Evolutionary conservation across 2,329 filamentous ascomycete species (phyloP), one percentile per base, ranked within the genome.

Genomic region (Nakataea oryzae): DNA sequence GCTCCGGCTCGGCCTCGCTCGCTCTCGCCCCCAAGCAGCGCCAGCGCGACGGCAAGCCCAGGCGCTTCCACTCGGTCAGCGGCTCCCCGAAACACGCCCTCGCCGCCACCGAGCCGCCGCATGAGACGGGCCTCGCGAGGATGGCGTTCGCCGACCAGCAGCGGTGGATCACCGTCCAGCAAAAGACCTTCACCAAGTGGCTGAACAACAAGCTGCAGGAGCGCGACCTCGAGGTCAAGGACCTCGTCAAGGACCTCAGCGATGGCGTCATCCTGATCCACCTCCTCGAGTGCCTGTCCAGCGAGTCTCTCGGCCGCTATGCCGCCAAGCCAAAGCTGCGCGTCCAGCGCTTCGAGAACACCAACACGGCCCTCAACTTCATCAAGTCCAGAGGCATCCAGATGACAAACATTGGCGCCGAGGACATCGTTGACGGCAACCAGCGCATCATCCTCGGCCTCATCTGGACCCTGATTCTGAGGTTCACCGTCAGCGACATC

Each of bases 161-260:
- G 74, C 79, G 81, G 74, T 88, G 86, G 86, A 82, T 88, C 69
- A 86, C 81, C 72, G 92, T 96, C 76, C 93, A 97, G 80, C 89
- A 97, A 76, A 99, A 97, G 84, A 99, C 95, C 30, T 99, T 99
- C 76, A 96, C 93, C 64, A 99, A 97, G 90, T 99, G 95, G 95
- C 85, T 99, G 68, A 99, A 99, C 77, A 96, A 91, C 69, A 99
- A 99, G 78, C 80, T 99, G 70, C 88, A 89, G 74, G 83, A 80
- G 64, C 86, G 93, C 68, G 79, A 88, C 62, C 78, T 97, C 66
- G 86, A 88, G 70, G 90, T 97, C 70, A 87, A 91, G 71, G 91
- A 97, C 74, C 82, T 99, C 62, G 91, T 96, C 64, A 81, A 82
- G 65, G 95, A 97, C 76, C 85, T 99, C 63, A 93, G 91, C 71